Evolutionary conservation across 2,329 filamentous ascomycete species (phyloP).

Genomic region (Pseudogymnoascus pannorum): DNA sequence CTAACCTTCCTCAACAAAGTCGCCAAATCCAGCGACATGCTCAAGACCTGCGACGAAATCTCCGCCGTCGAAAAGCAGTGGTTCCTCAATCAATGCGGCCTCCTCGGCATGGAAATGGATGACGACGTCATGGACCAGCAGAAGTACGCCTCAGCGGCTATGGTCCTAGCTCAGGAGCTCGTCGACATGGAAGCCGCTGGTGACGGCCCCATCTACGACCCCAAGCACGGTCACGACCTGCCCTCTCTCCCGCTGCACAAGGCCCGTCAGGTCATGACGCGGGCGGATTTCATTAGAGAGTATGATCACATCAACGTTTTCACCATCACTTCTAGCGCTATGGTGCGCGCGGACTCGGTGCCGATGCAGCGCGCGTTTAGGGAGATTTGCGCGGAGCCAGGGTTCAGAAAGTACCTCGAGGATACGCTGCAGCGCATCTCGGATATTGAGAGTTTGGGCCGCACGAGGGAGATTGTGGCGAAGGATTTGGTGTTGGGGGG

Average conservation of each 20-base stretch:
- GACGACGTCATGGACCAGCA: slow-evolving; percentile 98
- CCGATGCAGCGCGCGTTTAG: slow-evolving; percentile 93
- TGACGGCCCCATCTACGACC: slow-evolving; percentile 49
- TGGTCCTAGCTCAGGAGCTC: slow-evolving; percentile 85
- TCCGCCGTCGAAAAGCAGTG: slow-evolving; percentile 66
- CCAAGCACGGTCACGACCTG: slow-evolving; percentile 62
- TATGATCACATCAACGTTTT: slow-evolving; percentile 95
- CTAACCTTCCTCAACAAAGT: slow-evolving; percentile 83
- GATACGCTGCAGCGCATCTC: slow-evolving; percentile 75
- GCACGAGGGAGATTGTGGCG: slow-evolving; percentile 90
- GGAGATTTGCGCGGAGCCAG: slow-evolving; percentile 67
- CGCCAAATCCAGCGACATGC: slow-evolving; percentile 78
- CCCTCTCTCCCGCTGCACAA: slow-evolving; percentile 75
- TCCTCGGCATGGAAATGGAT: slow-evolving; percentile 71
- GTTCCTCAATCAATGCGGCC: slow-evolving; percentile 74
- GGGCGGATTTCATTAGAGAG: slow-evolving; percentile 85
- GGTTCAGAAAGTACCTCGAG: slow-evolving; percentile 77
- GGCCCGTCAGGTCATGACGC: slow-evolving; percentile 88
- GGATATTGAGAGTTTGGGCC: slow-evolving; percentile 88
- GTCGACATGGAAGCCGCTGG: slow-evolving; percentile 52
- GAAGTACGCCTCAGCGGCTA: slow-evolving; percentile 88
- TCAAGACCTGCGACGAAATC: slow-evolving; percentile 67
- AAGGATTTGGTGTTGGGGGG: slow-evolving; percentile 87
- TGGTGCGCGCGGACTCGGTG: slow-evolving; percentile 86
- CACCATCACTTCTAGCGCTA: slow-evolving; percentile 79